These are phyloP conservation scores for Aegilops speltoides DNA, from an alignment of 176 grass and related monocot genomes.

Conservation along the genomic window DNA sequence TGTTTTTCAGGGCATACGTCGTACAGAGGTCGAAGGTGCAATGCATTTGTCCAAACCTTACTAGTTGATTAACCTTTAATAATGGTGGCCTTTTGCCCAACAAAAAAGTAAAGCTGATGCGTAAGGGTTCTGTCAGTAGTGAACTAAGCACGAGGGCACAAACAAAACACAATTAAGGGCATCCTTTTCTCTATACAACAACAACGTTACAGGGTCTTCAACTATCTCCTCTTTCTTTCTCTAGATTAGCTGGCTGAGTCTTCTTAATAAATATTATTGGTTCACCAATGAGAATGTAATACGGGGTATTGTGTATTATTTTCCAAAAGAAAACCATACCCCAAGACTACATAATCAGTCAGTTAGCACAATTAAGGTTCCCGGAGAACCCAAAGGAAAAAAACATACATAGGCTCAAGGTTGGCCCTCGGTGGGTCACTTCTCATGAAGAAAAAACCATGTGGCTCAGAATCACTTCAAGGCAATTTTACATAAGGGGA, in stretches of 20 bases:
- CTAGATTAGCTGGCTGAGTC: not conserved
- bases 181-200: not conserved
- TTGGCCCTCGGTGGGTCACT: too few relatives aligned
- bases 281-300: not conserved
- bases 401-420: too few relatives aligned
- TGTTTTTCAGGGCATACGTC: too few relatives aligned
- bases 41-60: not conserved
- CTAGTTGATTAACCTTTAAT: conserved; percentile 10
- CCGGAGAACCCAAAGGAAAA: too few relatives aligned
- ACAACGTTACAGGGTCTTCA: too few relatives aligned
- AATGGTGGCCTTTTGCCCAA: conserved; percentile 12
- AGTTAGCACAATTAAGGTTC: too few relatives aligned
- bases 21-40: not conserved
- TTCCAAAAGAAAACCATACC: too few relatives aligned
- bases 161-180: not conserved
- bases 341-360: too few relatives aligned
- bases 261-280: not conserved
- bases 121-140: conserved; percentile 5
- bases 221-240: not conserved
- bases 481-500: too few relatives aligned
- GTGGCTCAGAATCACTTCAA: too few relatives aligned
- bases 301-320: too few relatives aligned
- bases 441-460: too few relatives aligned
- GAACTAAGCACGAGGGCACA: not conserved
- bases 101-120: conserved; percentile 12